Base-by-base conservation (phyloP, 345 rosid genomes). In the Melaleuca quinquenervia region DNA sequence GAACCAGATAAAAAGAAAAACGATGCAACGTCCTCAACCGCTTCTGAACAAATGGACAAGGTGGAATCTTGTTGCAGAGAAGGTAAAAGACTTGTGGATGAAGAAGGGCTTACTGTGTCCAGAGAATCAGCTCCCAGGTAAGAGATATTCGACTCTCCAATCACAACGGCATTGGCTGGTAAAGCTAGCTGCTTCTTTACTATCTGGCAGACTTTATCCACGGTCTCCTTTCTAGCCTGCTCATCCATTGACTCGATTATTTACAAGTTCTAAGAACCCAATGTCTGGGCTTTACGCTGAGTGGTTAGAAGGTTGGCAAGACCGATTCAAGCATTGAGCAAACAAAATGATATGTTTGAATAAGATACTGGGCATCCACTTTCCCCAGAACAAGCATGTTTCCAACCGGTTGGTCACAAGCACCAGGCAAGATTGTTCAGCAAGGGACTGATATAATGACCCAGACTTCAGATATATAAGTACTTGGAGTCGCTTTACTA, bases 111-210 rank as follows among this genome's bases (percentile, higher is more conserved):
- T 91, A 89, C 93, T 84, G 93, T 91, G 88, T 93, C 95, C 16
- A 91, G 93, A 83, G 93, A 91, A 87, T 90, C 93, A 58, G 93
- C 92, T 82, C 93, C 93, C 29, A 91, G 92, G 29, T 87, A 85
- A 64, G 88, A 13, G 13, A 93, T 91, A 70, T 90, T 91, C 7
- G 92, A 91, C 26, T 91, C 93, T 84, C 90, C 93, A 49, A 83
- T 86, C 11, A 91, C 88, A 10, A 75, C 24, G 83, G 89, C 32
- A 41, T 85, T 92, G 20, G 29, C 88, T 60, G 92, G 86, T 29
- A 91, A 80, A 44, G 93, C 93, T 85, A 91, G 82, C 85, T 93
- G 91, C 90, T 93, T 88, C 93, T 76, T 91, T 50, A 91, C 92
- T 51, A 92, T 90, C 36, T 86, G 53, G 85, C 90, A 86, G 27